A percentile compares a stretch with the other conserved stretches of the same genome.
Conservation (phyloP, 176 grass and related monocot genomes). For the Bromus sterilis region DNA sequence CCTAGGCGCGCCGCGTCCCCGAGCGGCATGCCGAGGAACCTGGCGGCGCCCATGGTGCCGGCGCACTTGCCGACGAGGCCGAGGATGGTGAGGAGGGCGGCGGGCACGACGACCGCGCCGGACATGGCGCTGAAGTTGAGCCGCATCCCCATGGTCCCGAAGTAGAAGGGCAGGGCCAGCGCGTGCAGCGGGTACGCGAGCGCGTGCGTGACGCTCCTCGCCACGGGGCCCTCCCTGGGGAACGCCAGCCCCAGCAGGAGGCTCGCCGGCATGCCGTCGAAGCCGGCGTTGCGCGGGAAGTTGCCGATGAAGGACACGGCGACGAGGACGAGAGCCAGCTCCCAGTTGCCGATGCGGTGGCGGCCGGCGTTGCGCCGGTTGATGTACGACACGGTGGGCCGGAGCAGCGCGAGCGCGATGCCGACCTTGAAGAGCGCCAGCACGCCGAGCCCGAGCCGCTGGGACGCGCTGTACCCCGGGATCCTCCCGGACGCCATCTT, state of each 20-base stretch:
- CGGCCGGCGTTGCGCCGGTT: constrained; percentile 39
- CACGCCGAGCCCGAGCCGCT: constrained; percentile 20
- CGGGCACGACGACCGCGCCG: constrained; percentile 33
- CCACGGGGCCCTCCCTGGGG: constrained; percentile 38
- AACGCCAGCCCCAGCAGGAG: constrained; percentile 40
- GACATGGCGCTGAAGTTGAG: constrained; percentile 39
- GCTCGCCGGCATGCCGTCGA: constrained; percentile 29
- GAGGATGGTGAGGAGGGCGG: constrained; percentile 29
- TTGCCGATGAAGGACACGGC: constrained; percentile 15
- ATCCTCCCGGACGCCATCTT: constrained; percentile 21
- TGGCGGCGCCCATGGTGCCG: constrained; percentile 24
- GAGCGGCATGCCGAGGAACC: constrained; percentile 25
- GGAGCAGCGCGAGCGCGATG: neutral
- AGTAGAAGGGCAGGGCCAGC: constrained; percentile 31
- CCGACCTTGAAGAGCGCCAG: constrained; percentile 20
- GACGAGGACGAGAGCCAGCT: constrained; percentile 27
- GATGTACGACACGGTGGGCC: constrained; percentile 12
- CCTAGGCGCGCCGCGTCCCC: constrained; percentile 22
- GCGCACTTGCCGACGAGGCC: constrained; percentile 26
- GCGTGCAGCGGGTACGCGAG: constrained; percentile 37
- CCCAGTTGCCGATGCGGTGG: constrained; percentile 31
- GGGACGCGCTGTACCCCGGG: neutral
- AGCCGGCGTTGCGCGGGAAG: constrained; percentile 1
- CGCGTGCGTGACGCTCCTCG: constrained; percentile 20
- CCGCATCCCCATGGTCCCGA: constrained; percentile 43